These are phyloP conservation scores for Erucastrum elatum DNA, from an alignment of 345 rosid species.

Conservation along the genomic window DNA sequence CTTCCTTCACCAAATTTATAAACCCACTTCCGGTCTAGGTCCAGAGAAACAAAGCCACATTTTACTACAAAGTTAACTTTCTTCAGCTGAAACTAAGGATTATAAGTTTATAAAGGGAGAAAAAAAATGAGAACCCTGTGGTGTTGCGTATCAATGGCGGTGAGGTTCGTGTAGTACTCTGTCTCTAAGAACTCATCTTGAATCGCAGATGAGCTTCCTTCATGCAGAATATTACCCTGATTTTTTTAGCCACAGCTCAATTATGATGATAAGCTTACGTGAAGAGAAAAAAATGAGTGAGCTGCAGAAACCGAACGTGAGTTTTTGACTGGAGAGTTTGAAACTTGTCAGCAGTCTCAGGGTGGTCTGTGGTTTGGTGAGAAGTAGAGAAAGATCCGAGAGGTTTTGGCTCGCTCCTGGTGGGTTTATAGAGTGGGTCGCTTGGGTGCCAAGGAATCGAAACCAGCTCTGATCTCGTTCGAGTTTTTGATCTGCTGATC, in stretches of 20 bases:
- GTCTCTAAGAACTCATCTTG: conserved; percentile 68
- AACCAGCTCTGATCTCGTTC: conserved; percentile 55
- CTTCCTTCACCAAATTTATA: conserved; percentile 47
- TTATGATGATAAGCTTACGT: neutral
- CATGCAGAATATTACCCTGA: conserved; percentile 23
- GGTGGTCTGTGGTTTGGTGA: conserved; percentile 38
- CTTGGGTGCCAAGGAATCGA: conserved; percentile 66
- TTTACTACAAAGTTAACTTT: neutral
- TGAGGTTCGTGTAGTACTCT: conserved; percentile 55
- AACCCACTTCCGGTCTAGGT: conserved; percentile 72
- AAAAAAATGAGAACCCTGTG: conserved; percentile 48
- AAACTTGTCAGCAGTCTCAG: conserved; percentile 62
- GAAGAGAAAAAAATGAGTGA: neutral
- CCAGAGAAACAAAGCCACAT: conserved; percentile 18
- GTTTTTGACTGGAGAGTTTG: conserved; percentile 56
- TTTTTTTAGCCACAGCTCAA: conserved; percentile 27
- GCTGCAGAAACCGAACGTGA: conserved; percentile 33
- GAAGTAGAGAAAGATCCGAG: conserved; percentile 18
- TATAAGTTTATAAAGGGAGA: neutral
- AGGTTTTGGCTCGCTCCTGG: conserved; percentile 61
- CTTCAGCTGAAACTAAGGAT: neutral
- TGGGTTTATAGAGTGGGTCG: conserved; percentile 64
- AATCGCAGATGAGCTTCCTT: conserved; percentile 16
- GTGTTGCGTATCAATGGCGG: conserved; percentile 65
- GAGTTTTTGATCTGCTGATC: conserved; percentile 52